phyloP scores from a whole-genome alignment of 2,329 filamentous ascomycete species.

The Orbilia oligospora region DNA sequence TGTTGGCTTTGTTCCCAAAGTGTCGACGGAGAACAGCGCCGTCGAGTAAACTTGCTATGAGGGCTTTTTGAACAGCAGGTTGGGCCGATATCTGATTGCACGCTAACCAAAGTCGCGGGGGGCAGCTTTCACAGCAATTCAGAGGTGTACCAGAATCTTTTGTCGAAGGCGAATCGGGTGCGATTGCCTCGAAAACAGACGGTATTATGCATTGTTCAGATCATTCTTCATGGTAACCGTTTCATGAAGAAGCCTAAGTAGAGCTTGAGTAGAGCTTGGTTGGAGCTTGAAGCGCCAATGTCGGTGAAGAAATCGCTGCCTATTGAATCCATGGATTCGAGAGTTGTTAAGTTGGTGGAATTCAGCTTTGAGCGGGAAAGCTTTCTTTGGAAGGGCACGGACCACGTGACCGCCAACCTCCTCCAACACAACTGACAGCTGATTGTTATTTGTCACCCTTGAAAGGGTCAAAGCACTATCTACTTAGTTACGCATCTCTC shows the following conservation, averaged over 20 bases:
- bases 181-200: background rate
- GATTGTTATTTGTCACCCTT: constrained; percentile 1
- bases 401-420: constrained; percentile 27
- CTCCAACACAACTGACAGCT: constrained; percentile 19
- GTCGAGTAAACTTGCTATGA: constrained; percentile 50
- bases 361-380: background rate
- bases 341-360: background rate
- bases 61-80: constrained; percentile 29
- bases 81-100: constrained; percentile 25
- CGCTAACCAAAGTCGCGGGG: background rate
- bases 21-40: constrained; percentile 15
- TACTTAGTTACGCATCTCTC: background rate
- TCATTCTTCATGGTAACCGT: too few species aligned
- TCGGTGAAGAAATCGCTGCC: background rate
- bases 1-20: constrained; percentile 28
- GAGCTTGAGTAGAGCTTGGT: too few species aligned
- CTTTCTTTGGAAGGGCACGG: background rate
- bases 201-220: background rate
- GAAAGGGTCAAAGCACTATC: background rate
- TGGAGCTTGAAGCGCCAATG: background rate
- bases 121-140: background rate
- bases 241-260: too few species aligned
- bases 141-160: background rate
- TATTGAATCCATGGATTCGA: background rate
- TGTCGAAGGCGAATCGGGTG: constrained; percentile 10